phyloP scores from a whole-genome alignment of 2,329 filamentous ascomycete species.

The Sclerotiophoma versabilis region DNA sequence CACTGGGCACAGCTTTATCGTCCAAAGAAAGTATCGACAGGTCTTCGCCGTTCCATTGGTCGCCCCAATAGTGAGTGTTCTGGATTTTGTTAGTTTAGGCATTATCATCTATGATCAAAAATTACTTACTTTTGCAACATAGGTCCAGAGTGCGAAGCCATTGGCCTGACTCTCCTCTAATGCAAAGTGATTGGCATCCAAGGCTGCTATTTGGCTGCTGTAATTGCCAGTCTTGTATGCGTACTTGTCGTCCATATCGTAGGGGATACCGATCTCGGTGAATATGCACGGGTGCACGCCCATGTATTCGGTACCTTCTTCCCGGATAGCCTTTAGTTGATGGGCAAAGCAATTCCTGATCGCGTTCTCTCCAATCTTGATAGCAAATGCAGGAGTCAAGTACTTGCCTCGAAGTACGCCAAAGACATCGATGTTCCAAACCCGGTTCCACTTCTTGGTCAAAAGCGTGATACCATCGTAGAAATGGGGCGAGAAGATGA shows the following conservation, averaged over 20 bases:
- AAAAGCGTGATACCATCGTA: constrained; percentile 97
- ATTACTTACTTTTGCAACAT: constrained; percentile 69
- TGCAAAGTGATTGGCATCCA: constrained; percentile 96
- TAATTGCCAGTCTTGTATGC: constrained; percentile 97
- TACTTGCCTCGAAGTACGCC: constrained; percentile 91
- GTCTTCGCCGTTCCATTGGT: constrained; percentile 98
- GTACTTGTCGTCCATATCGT: constrained; percentile 97
- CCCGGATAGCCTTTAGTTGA: constrained; percentile 80
- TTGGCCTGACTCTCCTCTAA: constrained; percentile 84
- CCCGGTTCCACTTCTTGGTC: constrained; percentile 98
- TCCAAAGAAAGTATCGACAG: constrained; percentile 88
- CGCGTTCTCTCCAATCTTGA: constrained; percentile 90
- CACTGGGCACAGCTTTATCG: constrained; percentile 68
- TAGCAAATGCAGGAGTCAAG: constrained; percentile 84
- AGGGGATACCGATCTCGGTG: constrained; percentile 96
- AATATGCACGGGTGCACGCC: constrained; percentile 88
- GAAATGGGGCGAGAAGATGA: constrained; percentile 94
- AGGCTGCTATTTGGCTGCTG: constrained; percentile 85
- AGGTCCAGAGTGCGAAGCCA: constrained; percentile 90
- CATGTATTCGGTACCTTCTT: constrained; percentile 88
- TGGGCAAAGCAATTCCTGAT: constrained; percentile 93
- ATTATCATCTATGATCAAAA: no score
- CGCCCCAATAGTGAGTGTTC: constrained; percentile 89
- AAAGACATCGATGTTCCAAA: constrained; percentile 96
- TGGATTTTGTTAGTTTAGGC: constrained; percentile 44